Evolutionary conservation across 371 early-diverging fungal species (phyloP), one percentile per base, ranked within the genome.

Genomic region (Zychaea mexicana): DNA sequence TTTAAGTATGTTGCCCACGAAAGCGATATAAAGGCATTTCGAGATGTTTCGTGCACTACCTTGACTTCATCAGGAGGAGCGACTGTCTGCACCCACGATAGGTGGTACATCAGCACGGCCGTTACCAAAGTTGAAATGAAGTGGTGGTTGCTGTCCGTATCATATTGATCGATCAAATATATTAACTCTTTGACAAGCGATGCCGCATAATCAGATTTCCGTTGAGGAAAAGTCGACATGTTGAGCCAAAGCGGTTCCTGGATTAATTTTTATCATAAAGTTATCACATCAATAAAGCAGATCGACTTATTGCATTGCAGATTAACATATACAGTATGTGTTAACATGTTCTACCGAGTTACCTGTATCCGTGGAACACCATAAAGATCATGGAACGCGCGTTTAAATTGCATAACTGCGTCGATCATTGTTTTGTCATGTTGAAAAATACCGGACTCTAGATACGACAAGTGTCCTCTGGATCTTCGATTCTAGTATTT

Each of bases 181-280:
- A 75, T 64, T 8, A 88, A 67, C 61, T 87, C 86, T 39, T 66
- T 70, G 57, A 88, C 68, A 26, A 88, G 69, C 30, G 73, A 81
- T 13, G 74, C 62, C 9, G 82, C 75, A 57, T 84, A 84, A 1
- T 75, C 67, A 1, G 79, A 63, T 60, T 78, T 77, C 46, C 78
- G 78, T 19, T 81, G 79, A 7, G 89, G 87, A 67, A 84, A 88
- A 33, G 89, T 85, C 28, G 82, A 81, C 70, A 87, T 87, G 60
- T 87, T 87, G 27, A 88, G 66, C 89, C 89, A 88, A 31, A 88
- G 56, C 9, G 89, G 89, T 45, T 82, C 78, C 87, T 88, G 60
- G 22, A 24, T 12, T 12, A 22, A 60, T 54, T 55, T 17, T 54
- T 30, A 55, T 2, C 30, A 54, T 53, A 42, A 24, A 53, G 10